These are phyloP conservation scores for Flaveria brownii DNA, from an alignment of 129 eudicot species.

Conservation along the genomic window DNA sequence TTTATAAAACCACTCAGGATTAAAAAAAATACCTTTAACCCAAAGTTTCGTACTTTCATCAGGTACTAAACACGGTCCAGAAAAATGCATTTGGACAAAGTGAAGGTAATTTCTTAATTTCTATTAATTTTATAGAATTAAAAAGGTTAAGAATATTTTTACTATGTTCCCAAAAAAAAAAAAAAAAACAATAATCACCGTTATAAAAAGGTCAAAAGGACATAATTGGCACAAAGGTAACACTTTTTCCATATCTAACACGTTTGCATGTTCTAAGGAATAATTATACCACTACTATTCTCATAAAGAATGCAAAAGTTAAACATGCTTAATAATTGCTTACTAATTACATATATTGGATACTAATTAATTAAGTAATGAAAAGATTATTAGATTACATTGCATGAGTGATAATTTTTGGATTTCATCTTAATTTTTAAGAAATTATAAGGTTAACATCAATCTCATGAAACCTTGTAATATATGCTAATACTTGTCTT, in stretches of 20 bases:
- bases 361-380: background rate
- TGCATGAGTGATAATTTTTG: too few relatives aligned
- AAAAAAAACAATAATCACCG: slow-evolving; percentile 6
- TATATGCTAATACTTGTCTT: too few relatives aligned
- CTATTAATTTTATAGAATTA: too few relatives aligned
- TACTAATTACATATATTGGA: background rate
- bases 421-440: background rate
- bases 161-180: background rate
- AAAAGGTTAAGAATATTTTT: background rate
- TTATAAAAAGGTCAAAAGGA: background rate
- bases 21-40: too few relatives aligned
- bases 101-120: too few relatives aligned
- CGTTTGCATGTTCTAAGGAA: slow-evolving; percentile 9
- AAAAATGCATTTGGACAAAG: too few relatives aligned
- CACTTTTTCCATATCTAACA: slow-evolving; percentile 5
- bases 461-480: too few relatives aligned
- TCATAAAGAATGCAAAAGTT: background rate
- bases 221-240: slow-evolving; percentile 19
- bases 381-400: too few relatives aligned
- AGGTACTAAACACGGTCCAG: background rate
- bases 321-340: background rate
- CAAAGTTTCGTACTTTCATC: too few relatives aligned
- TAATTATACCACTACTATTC: slow-evolving; percentile 11
- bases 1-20: too few relatives aligned
- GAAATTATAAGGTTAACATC: too few relatives aligned